Conservation (phyloP, 2,329 filamentous ascomycete genomes). For the Phoma sp. region DNA sequence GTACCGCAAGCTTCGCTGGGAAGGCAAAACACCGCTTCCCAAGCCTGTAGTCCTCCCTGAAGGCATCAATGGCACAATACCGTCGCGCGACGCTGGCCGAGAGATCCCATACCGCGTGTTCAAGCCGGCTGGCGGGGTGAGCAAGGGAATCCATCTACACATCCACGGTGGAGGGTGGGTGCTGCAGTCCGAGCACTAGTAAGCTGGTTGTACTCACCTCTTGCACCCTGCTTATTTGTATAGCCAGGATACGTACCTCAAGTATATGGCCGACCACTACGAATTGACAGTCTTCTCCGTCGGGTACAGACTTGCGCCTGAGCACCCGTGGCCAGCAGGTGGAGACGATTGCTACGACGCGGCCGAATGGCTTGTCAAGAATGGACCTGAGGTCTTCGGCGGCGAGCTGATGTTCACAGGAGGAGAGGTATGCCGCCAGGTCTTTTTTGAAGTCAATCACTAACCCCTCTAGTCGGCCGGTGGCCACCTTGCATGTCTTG, state of each 20-base stretch:
- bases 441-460: not conserved
- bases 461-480: constrained; percentile 54
- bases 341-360: constrained; percentile 66
- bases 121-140: constrained; percentile 55
- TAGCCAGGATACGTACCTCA: constrained; percentile 58
- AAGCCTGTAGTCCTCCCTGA: constrained; percentile 55
- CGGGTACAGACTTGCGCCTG: constrained; percentile 67
- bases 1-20: constrained; percentile 62
- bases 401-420: constrained; percentile 53
- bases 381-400: constrained; percentile 54
- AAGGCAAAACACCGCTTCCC: constrained; percentile 61
- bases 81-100: constrained; percentile 60
- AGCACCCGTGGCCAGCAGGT: constrained; percentile 63
- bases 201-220: constrained; percentile 19
- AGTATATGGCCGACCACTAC: constrained; percentile 58
- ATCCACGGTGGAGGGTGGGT: constrained; percentile 64
- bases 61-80: constrained; percentile 58
- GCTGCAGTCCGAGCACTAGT: constrained; percentile 51
- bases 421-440: constrained; percentile 36
- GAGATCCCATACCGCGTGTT: constrained; percentile 62
- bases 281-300: constrained; percentile 61
- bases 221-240: constrained; percentile 4
- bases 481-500: constrained; percentile 58
- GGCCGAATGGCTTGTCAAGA: constrained; percentile 61
- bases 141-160: constrained; percentile 60